Evolutionary conservation across 106 monocot species (phyloP), one percentile per base, ranked within the genome.

Genomic region (Dendrobium huoshanense): DNA sequence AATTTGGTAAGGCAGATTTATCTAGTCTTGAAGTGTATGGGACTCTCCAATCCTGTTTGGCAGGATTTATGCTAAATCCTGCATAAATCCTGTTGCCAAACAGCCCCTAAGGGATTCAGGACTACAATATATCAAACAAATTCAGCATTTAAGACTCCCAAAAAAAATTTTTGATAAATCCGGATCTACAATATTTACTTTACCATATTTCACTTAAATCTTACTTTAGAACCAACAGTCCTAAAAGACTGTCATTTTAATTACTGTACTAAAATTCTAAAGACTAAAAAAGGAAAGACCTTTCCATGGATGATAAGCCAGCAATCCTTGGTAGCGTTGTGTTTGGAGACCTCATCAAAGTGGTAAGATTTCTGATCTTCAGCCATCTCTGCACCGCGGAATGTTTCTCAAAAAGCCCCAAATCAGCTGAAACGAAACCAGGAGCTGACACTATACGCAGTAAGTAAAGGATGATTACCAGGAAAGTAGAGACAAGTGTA

Each of bases 221-320:
- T 9, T 45, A 45, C 45, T 45, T 45, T 6, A 51, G 13, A 51
- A 45, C 9, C 5, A 61, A 61, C 20, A 61, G 61, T 20, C 61
- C 61, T 22, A n/a, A 56, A 56, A 17, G 4, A 56, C 10, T 3
- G 56, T 19, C n/a, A 19, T 61, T 61, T 61, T 61, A 61, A 74
- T 43, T 44, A 44, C 74, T n/a, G 20, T 20, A 74, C 13, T 5
- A 37, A 20, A 17, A 74, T 22, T 17, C 16, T 5, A 20, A 74
- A 19, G 41, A 37, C 1, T 7, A 11, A 29, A 43, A 44, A 43
- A 76, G 20, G 27, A 20, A 67, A 16, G 16, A 89, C 87, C 87
- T 89, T 92, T 83, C 87, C 88, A 77, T 78, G 25, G 83, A 92
- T 87, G 83, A 89, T 85, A 75, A 92, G 81, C 89, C 91, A 92